A percentile compares a stretch with the other conserved stretches of the same genome.
phyloP scores from a whole-genome alignment of 1,284 basidiomycete species.

The Irpex sp. region DNA sequence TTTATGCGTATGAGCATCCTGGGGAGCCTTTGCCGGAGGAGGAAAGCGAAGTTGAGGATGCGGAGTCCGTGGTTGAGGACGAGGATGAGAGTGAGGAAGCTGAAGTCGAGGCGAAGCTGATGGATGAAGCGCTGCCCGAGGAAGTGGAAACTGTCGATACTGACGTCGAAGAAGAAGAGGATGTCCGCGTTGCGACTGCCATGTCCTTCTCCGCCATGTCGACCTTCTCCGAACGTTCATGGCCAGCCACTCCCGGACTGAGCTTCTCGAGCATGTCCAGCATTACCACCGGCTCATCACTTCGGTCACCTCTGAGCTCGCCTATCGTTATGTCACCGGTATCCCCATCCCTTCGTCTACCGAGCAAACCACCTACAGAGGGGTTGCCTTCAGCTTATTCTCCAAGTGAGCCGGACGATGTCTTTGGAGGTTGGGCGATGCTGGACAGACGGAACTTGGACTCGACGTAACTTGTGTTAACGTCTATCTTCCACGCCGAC shows the following conservation, averaged over 20 bases:
- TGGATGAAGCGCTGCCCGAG: background rate
- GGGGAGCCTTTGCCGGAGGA: background rate
- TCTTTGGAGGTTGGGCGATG: background rate
- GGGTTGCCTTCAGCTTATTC: background rate
- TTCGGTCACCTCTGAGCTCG: background rate
- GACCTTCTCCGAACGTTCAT: conserved; percentile 4
- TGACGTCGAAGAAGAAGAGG: background rate
- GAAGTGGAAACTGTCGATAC: background rate
- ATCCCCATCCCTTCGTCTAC: background rate
- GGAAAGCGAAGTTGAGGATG: too few species aligned
- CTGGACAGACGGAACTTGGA: background rate
- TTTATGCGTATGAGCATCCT: background rate
- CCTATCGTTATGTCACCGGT: conserved; percentile 8
- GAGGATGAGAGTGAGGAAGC: background rate
- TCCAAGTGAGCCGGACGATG: background rate
- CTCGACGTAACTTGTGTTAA: background rate
- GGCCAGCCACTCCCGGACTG: conserved; percentile 11
- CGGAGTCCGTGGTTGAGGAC: background rate
- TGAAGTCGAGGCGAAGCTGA: background rate
- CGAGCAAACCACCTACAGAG: background rate
- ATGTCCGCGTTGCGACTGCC: background rate
- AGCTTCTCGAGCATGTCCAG: conserved; percentile 5
- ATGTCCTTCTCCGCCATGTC: background rate
- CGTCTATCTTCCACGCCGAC: too few species aligned
- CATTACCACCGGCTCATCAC: background rate